Percentiles rank a stretch among this genome's conserved stretches.
These are phyloP conservation scores for Beauveria medogensis DNA, from an alignment of 2,329 filamentous ascomycete species.

Conservation along the genomic window DNA sequence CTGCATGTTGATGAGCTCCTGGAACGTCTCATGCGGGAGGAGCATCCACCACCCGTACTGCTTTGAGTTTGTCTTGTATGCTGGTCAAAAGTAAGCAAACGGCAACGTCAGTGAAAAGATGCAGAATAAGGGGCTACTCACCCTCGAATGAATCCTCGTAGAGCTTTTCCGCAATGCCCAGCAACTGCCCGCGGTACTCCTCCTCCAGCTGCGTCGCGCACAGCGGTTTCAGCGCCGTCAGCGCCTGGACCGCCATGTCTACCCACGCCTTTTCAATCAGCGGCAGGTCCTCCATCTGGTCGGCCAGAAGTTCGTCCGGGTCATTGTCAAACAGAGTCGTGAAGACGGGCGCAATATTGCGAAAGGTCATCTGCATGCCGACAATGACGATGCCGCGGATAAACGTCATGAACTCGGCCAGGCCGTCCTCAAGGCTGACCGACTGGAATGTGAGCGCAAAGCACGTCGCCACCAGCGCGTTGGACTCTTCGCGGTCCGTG, in stretches of 20 bases:
- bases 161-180: conserved; percentile 42
- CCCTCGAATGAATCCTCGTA: conserved; percentile 46
- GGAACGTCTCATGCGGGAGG: conserved; percentile 44
- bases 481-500: conserved; percentile 43
- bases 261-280: conserved; percentile 37
- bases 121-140: conserved; percentile 17
- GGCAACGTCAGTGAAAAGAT: background rate
- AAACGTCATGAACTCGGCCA: conserved; percentile 54
- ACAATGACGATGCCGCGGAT: conserved; percentile 49
- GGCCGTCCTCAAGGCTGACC: conserved; percentile 47
- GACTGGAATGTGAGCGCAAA: conserved; percentile 53
- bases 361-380: conserved; percentile 43
- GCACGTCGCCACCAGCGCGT: conserved; percentile 51
- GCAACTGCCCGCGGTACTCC: conserved; percentile 37
- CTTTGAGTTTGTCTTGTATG: conserved; percentile 40
- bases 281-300: conserved; percentile 38
- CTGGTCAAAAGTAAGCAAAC: conserved; percentile 20
- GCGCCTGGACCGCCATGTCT: conserved; percentile 36
- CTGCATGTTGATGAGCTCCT: conserved; percentile 37
- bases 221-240: conserved; percentile 35
- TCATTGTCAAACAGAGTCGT: conserved; percentile 35
- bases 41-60: conserved; percentile 53
- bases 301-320: conserved; percentile 33
- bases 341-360: conserved; percentile 42
- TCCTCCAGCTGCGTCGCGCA: conserved; percentile 35